Base-by-base conservation (phyloP, 176 grass and related monocot species). In the Tillandsia fasciculata region DNA sequence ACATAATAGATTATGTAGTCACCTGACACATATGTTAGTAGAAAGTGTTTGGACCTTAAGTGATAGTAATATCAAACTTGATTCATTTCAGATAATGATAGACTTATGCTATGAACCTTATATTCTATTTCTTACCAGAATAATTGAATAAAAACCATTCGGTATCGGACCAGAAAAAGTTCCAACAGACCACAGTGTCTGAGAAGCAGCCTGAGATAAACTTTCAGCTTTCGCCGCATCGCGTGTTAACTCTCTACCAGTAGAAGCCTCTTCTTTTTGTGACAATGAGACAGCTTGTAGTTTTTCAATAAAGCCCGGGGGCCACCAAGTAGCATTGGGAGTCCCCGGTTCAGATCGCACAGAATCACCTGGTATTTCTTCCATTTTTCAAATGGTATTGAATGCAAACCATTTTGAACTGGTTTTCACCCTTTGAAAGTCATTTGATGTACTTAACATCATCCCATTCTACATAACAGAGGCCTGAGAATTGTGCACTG, bases 101-200 rank as follows among this genome's bases (percentile, higher is more conserved):
- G 3, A 42, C 33, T 42, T 42, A 42, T 42, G 33, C 4, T 42
- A 42, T 42, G 33, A 42, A 61, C 4, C 13, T 58, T 10, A 69
- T 27, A 70, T 14, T 67, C 28, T 76, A 66, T 53, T 71, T 50
- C 89, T 99, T 75, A 99, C 94, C 59, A 87, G 90, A 22, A 93
- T 93, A 56, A 99, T 88, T 49, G 94, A 99, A 85, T 90, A 99
- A 82, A 99, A 99, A 74, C 90, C 94, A 82, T 99, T 90, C 14
- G 94, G 94, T 72, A 99, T 93, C 28, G 81, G 72, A 22, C 82
- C 84, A 68, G 94, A 85, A 78, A 88, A 93, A 59, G 82, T 80
- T 79, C 94, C 94, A 69, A 80, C 80, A 24, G 90, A 93, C 94
- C 89, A 99, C 75, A 99, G 76, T 74, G 84, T 83, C 63, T 99